phyloP scores from a whole-genome alignment of 2,329 filamentous ascomycete genomes.

The Didymellaceae sp. region DNA sequence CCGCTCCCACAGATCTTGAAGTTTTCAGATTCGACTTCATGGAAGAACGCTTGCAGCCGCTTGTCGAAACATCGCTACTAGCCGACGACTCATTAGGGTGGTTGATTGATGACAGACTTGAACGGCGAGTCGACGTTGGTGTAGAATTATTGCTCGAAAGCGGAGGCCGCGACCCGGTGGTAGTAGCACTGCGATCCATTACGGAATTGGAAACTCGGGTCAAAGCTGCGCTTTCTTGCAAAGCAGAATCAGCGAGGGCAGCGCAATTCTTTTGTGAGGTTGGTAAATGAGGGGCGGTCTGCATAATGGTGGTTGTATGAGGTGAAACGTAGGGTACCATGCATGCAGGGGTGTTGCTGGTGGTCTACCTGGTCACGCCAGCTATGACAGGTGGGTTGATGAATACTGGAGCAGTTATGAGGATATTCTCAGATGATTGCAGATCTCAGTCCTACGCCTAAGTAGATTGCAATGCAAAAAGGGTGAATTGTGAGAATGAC shows the following conservation, averaged over 20 bases:
- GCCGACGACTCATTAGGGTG: constrained; percentile 28
- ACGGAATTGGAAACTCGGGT: constrained; percentile 5
- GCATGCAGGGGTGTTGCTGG: constrained; percentile 27
- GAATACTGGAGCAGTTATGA: constrained; percentile 16
- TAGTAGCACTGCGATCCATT: constrained; percentile 10
- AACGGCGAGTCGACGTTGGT: constrained; percentile 23
- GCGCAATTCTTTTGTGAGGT: constrained; percentile 23
- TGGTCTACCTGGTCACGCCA: constrained; percentile 21
- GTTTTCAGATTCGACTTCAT: constrained; percentile 34
- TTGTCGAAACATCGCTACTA: constrained; percentile 8
- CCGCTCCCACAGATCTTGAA: constrained; percentile 21
- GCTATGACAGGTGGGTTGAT: constrained; percentile 21
- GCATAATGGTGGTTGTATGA: constrained; percentile 25
- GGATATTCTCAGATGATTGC: constrained; percentile 3
- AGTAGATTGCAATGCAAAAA: constrained; percentile 5
- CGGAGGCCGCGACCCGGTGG: constrained; percentile 14
- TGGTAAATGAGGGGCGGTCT: constrained; percentile 23
- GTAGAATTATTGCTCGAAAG: constrained; percentile 26
- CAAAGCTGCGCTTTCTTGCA: constrained; percentile 10
- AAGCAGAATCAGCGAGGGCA: constrained; percentile 4
- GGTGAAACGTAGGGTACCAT: constrained; percentile 26
- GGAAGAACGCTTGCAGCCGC: constrained; percentile 21
- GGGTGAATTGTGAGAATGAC: constrained; percentile 10
- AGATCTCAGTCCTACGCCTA: constrained; percentile 6
- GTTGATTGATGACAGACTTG: constrained; percentile 21